Evolutionary conservation across 2,329 filamentous ascomycete genomes (phyloP).

Genomic region (Epichloe gansuensis): DNA sequence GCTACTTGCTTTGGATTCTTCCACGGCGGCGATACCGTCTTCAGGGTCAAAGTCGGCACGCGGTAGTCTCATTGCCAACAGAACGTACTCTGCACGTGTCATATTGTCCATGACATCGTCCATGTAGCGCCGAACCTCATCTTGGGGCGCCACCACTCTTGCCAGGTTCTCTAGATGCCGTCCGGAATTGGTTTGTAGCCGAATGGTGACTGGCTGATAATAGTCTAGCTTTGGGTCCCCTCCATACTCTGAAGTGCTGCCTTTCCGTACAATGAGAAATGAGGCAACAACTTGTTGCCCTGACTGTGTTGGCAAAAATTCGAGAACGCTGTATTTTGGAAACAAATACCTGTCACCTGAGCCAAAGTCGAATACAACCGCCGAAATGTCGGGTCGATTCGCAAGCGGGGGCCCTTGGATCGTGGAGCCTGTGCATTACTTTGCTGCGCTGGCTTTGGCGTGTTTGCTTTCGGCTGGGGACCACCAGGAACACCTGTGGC

Average conservation of each 20-base stretch:
- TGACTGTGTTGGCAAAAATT: slow-evolving; percentile 40
- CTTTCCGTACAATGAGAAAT: slow-evolving; percentile 65
- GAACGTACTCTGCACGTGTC: slow-evolving; percentile 54
- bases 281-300: slow-evolving; percentile 57
- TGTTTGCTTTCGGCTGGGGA: slow-evolving; percentile 21
- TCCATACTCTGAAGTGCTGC: slow-evolving; percentile 51
- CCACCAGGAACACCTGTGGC: slow-evolving; percentile 18
- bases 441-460: slow-evolving; percentile 13
- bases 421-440: slow-evolving; percentile 42
- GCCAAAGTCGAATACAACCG: slow-evolving; percentile 61
- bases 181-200: slow-evolving; percentile 41
- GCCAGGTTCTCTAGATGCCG: slow-evolving; percentile 49
- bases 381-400: slow-evolving; percentile 48
- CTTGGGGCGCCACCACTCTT: slow-evolving; percentile 48
- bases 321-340: slow-evolving; percentile 65
- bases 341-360: slow-evolving; percentile 67
- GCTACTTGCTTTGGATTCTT: slow-evolving; percentile 20
- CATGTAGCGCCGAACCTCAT: slow-evolving; percentile 56
- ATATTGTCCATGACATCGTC: slow-evolving; percentile 58
- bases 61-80: slow-evolving; percentile 55
- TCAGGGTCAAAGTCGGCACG: slow-evolving; percentile 23
- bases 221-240: slow-evolving; percentile 55
- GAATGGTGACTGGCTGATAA: slow-evolving; percentile 62
- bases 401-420: slow-evolving; percentile 46
- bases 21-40: slow-evolving; percentile 12